Percentiles rank a stretch among this genome's conserved stretches.
These are phyloP conservation scores for Dactylis glomerata DNA, from an alignment of 176 grass and related monocot genomes.

Conservation along the genomic window DNA sequence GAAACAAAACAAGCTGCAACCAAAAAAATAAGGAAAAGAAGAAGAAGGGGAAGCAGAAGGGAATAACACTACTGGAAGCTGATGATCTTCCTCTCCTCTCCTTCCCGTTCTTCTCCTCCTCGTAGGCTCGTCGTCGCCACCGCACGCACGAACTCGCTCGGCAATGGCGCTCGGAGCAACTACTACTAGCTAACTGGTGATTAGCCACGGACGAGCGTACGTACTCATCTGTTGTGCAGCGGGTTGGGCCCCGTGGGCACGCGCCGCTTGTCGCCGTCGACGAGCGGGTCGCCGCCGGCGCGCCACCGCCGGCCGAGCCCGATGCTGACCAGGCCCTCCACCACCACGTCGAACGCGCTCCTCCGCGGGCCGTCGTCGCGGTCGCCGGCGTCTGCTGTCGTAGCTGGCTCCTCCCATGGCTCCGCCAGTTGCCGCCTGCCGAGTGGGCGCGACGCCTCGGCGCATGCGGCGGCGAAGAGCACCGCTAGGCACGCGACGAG, in stretches of 20 bases:
- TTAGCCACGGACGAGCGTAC: not conserved
- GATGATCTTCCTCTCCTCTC: constrained; percentile 36
- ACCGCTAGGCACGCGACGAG: constrained; percentile 46
- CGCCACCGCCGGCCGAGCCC: constrained; percentile 43
- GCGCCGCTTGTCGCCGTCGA: constrained; percentile 58
- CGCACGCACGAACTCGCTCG: not conserved
- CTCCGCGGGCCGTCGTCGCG: not conserved
- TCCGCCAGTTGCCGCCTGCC: not conserved
- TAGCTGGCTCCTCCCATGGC: not conserved
- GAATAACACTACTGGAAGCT: constrained; percentile 10
- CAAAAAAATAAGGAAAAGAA: not conserved
- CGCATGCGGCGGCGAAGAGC: constrained; percentile 36
- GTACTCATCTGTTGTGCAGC: constrained; percentile 62
- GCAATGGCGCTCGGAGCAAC: not conserved
- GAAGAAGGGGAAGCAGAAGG: constrained; percentile 72
- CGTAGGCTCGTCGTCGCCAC: not conserved
- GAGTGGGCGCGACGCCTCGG: not conserved
- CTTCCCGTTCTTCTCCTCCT: constrained; percentile 52
- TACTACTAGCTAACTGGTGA: not conserved
- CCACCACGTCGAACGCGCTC: constrained; percentile 33
- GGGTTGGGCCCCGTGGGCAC: constrained; percentile 81
- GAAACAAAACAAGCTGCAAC: not conserved
- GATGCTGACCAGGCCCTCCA: constrained; percentile 38
- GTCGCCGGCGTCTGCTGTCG: not conserved
- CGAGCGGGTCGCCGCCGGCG: constrained; percentile 16